phyloP scores from a whole-genome alignment of 805 yeast species.

The Metschnikowia baotianmanensis region DNA sequence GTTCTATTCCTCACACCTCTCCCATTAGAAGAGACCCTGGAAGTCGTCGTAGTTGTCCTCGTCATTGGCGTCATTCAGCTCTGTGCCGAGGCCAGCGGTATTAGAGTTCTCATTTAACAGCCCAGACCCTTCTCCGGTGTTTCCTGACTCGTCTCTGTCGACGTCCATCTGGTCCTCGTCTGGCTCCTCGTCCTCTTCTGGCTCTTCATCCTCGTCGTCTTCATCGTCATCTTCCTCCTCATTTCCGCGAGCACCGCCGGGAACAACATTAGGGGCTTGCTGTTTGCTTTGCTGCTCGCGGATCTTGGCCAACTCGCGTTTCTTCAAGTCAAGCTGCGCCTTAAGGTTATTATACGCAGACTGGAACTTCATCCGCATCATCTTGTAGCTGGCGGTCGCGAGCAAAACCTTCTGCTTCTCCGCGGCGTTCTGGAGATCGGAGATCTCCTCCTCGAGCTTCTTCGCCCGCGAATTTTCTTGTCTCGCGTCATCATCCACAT shows the following conservation, averaged over 20 bases:
- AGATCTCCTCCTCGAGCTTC: constrained; percentile 78
- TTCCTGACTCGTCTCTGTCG: neutral
- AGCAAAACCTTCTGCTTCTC: constrained; percentile 71
- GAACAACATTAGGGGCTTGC: too few relatives aligned
- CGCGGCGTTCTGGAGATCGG: constrained; percentile 75
- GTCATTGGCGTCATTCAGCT: constrained; percentile 17
- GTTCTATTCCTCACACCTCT: neutral
- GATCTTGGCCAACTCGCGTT: constrained; percentile 20
- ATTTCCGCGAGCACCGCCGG: too few relatives aligned
- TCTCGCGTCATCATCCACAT: constrained; percentile 51
- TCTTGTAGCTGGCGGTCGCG: constrained; percentile 72
- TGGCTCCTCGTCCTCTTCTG: constrained; percentile 26
- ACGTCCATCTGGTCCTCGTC: too few relatives aligned
- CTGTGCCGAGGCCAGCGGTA: neutral
- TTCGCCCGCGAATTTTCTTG: constrained; percentile 53
- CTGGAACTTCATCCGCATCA: constrained; percentile 80
- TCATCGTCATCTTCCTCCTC: constrained; percentile 9
- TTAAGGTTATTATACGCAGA: constrained; percentile 76
- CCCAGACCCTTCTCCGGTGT: too few relatives aligned
- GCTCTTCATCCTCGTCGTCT: constrained; percentile 23
- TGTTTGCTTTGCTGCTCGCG: constrained; percentile 18
- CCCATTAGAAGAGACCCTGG: constrained; percentile 19
- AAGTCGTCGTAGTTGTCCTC: constrained; percentile 33
- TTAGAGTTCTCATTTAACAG: too few relatives aligned
- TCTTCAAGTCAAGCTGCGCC: constrained; percentile 76